Evolutionary conservation across 441 rosid genomes (phyloP), one percentile per base, ranked within the genome.

Genomic region (Bruguiera hainesii): DNA sequence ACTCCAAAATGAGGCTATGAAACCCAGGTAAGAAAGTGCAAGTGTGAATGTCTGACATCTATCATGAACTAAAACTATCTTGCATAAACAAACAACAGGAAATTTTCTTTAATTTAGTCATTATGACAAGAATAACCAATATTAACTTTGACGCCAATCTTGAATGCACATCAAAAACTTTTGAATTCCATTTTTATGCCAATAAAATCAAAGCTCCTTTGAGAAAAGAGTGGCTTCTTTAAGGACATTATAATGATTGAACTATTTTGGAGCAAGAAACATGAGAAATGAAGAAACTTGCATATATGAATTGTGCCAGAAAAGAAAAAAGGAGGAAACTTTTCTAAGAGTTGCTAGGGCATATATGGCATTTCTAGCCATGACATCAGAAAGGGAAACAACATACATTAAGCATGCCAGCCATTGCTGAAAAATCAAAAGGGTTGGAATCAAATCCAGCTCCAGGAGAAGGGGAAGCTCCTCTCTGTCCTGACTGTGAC

Each of bases 351-450:
- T 39, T 39, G 16, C 13, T 13, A 42, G 48, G 18, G 48, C 48
- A 42, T 2, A 42, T 13, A 42, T 3, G 5, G 48, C 48, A 42
- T 11, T 13, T 42, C 5, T 42, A 42, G 48, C 18, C 1, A 26
- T 26, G 1, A 33, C 29, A 55, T 15, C 13, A 19, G 37, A 19
- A 48, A 70, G 21, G 64, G 37, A 56, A 20, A 63, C 8, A 48
- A 31, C 79, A 67, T 84, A 96, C 98, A 69, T 93, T 89, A 68
- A 96, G 97, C 66, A 93, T 79, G 74, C 89, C 83, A 64, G 82
- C 71, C 99, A 96, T 93, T 62, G 86, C 81, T 10, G 97, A 93
- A 83, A 93, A 96, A 82, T 96, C 97, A 74, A 90, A 92, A 25
- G 88, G 87, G 75, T 78, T 80, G 51, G 88, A 76, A 56, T 80